phyloP scores from a whole-genome alignment of 495 filamentous ascomycete species.

The Neurospora sp. region DNA sequence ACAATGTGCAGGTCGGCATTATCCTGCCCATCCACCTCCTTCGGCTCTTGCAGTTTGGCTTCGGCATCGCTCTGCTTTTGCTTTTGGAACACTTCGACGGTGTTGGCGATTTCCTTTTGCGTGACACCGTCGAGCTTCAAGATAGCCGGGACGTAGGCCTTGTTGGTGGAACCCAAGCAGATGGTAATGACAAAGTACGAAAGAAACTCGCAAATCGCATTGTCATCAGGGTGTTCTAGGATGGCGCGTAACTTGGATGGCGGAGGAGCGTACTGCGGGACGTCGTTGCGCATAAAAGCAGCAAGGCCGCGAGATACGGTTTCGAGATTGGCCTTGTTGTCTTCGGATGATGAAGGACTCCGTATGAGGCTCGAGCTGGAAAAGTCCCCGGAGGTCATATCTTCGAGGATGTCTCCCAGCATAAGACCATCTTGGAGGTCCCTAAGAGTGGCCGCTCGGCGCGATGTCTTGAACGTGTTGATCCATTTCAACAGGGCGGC shows the following conservation, averaged over 20 bases:
- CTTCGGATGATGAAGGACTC: constrained; percentile 43
- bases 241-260: constrained; percentile 30
- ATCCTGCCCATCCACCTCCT: constrained; percentile 4
- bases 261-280: constrained; percentile 21
- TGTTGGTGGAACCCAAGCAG: constrained; percentile 45
- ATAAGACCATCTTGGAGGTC: constrained; percentile 68
- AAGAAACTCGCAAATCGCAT: constrained; percentile 45
- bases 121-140: constrained; percentile 21
- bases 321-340: constrained; percentile 53
- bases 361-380: constrained; percentile 60
- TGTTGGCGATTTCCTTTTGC: constrained; percentile 25
- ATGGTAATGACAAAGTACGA: constrained; percentile 54
- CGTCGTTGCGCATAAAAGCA: constrained; percentile 47
- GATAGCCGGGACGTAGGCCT: constrained; percentile 42
- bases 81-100: constrained; percentile 22
- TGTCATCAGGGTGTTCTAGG: constrained; percentile 25
- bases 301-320: constrained; percentile 56
- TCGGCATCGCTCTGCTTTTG: constrained; percentile 8
- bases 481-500: constrained; percentile 38
- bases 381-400: constrained; percentile 47
- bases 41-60: not conserved
- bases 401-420: constrained; percentile 58
- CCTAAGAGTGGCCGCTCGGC: constrained; percentile 27
- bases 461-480: constrained; percentile 24
- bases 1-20: constrained; percentile 3